phyloP scores from a whole-genome alignment of 2,329 filamentous ascomycete species.

The Ascochyta viciae-villosae region DNA sequence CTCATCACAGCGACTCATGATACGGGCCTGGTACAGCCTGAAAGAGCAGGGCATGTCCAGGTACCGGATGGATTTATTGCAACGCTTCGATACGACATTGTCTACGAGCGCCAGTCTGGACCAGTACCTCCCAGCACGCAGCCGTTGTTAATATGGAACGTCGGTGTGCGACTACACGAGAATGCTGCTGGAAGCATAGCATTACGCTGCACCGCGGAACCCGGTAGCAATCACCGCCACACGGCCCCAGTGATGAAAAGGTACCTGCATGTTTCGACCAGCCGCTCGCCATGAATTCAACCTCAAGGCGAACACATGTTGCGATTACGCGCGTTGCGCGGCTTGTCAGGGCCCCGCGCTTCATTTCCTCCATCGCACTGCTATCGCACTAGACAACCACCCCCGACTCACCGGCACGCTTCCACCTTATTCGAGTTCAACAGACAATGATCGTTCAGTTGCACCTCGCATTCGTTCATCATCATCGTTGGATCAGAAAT shows the following conservation, averaged over 20 bases:
- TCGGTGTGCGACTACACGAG: not conserved
- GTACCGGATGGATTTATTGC: slow-evolving; percentile 10
- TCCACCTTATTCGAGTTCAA: too few relatives aligned
- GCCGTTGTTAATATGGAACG: slow-evolving; percentile 8
- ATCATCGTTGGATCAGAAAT: not conserved
- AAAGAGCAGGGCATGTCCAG: slow-evolving; percentile 4
- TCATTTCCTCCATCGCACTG: not conserved
- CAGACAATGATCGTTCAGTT: too few relatives aligned
- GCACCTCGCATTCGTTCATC: not conserved
- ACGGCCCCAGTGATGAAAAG: not conserved
- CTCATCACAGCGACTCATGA: slow-evolving; percentile 17
- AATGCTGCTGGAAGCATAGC: not conserved
- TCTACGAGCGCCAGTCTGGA: slow-evolving; percentile 1
- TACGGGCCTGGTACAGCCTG: not conserved
- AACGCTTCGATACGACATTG: slow-evolving; percentile 26
- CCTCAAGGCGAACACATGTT: slow-evolving; percentile 2
- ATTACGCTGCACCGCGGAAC: not conserved
- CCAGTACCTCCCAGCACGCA: not conserved
- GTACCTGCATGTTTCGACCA: not conserved
- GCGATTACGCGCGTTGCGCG: slow-evolving; percentile 1
- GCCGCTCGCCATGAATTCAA: not conserved
- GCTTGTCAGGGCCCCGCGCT: not conserved
- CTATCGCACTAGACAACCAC: not conserved
- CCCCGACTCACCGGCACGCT: not conserved
- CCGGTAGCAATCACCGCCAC: not conserved